phyloP scores from a whole-genome alignment of 768 basidiomycete genomes.

The Mycena polygramma region DNA sequence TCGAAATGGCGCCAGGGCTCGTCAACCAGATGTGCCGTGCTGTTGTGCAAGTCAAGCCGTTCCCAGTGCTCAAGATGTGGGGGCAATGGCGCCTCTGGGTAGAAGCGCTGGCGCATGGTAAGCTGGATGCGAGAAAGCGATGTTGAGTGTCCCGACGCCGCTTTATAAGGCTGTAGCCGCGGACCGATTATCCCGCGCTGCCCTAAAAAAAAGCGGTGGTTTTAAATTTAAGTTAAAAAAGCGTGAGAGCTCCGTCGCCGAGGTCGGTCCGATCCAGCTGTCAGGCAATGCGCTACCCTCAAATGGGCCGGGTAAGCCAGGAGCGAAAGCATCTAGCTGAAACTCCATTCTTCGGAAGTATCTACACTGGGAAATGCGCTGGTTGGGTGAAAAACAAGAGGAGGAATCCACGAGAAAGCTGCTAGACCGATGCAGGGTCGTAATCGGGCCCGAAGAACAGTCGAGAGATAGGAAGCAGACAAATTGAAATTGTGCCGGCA shows the following conservation, averaged over 20 bases:
- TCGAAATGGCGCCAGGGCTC: conserved; percentile 36
- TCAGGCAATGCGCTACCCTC: background rate
- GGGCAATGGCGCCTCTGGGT: conserved; percentile 31
- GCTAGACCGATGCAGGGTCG: too few species aligned
- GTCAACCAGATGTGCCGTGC: conserved; percentile 34
- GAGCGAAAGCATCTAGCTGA: background rate
- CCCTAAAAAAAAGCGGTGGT: background rate
- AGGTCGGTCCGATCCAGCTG: conserved; percentile 3
- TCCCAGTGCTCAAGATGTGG: conserved; percentile 34
- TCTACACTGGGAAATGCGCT: too few species aligned
- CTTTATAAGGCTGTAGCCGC: background rate
- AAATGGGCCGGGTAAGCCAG: conserved; percentile 12
- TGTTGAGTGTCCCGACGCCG: background rate
- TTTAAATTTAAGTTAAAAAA: background rate
- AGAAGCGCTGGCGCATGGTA: conserved; percentile 13
- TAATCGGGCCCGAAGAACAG: too few species aligned
- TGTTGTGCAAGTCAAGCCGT: conserved; percentile 26
- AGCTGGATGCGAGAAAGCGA: background rate
- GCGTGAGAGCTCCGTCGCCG: conserved; percentile 20
- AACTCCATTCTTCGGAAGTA: too few species aligned
- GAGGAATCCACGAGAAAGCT: too few species aligned
- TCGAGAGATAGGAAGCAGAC: too few species aligned
- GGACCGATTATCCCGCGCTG: conserved; percentile 13
- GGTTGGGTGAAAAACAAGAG: too few species aligned
- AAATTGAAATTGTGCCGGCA: too few species aligned